phyloP scores from a whole-genome alignment of 805 yeast genomes.

The Grigorovia transvaalensis region DNA sequence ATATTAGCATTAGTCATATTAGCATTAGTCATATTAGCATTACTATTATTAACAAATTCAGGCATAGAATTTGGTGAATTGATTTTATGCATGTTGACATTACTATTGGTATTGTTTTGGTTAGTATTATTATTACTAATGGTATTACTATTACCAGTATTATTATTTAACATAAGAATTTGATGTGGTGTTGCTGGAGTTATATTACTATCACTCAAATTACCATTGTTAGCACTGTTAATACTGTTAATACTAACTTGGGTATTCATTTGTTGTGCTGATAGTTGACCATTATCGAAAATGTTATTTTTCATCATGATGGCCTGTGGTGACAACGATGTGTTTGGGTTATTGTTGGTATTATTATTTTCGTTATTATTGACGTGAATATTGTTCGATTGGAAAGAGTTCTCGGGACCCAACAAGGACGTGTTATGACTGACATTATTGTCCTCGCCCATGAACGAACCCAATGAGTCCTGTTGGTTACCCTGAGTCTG shows the following conservation, averaged over 20 bases:
- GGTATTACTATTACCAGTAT: constrained; percentile 1
- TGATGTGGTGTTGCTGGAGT: constrained; percentile 21
- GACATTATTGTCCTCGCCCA: neutral
- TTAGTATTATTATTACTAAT: neutral
- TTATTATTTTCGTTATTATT: constrained; percentile 1
- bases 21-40: neutral
- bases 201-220: neutral
- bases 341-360: constrained; percentile 1
- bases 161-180: constrained; percentile 9
- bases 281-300: constrained; percentile 14
- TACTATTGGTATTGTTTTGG: neutral
- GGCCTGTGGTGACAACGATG: constrained; percentile 24
- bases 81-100: constrained; percentile 1
- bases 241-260: constrained; percentile 7
- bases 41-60: neutral
- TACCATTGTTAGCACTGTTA: neutral
- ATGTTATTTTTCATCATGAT: constrained; percentile 23
- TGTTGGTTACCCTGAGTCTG: neutral
- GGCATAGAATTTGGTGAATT: constrained; percentile 4
- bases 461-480: neutral
- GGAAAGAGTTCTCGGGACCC: neutral
- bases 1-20: constrained; percentile 3
- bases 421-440: neutral
- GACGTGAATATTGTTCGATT: neutral
- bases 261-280: constrained; percentile 19